These are phyloP conservation scores for Artemisia argyi DNA, from an alignment of 129 eudicot genomes.

Conservation along the genomic window DNA sequence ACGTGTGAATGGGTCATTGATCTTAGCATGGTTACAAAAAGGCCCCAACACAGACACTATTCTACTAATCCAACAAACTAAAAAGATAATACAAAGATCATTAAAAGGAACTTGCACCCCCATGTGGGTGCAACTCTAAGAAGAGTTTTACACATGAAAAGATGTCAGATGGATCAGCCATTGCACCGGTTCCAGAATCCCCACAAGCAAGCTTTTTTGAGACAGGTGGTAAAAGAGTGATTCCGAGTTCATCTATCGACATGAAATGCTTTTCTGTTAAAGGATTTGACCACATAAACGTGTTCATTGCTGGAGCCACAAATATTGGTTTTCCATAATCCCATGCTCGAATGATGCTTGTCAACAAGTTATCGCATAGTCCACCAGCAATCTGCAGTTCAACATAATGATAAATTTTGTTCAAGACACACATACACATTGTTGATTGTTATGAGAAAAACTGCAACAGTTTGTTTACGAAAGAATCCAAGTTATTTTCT, in stretches of 20 bases:
- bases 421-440: neutral
- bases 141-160: conserved; percentile 67
- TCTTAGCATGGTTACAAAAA: no score
- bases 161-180: conserved; percentile 92
- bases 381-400: conserved; percentile 71
- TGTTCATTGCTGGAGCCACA: conserved; percentile 96
- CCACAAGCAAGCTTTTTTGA: conserved; percentile 88
- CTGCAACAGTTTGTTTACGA: no score
- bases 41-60: no score
- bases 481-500: no score
- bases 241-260: conserved; percentile 71
- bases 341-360: conserved; percentile 91
- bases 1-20: no score
- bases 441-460: no score
- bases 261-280: conserved; percentile 82
- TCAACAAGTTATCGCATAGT: conserved; percentile 85
- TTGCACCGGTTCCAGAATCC: conserved; percentile 94
- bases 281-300: conserved; percentile 86
- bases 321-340: conserved; percentile 82
- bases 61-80: neutral
- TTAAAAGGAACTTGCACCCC: conserved; percentile 5
- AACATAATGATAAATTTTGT: neutral
- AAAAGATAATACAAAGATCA: neutral
- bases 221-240: conserved; percentile 79
- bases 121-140: conserved; percentile 47